Base-by-base conservation (phyloP, 768 basidiomycete genomes). In the Lactarius sanguifluus region DNA sequence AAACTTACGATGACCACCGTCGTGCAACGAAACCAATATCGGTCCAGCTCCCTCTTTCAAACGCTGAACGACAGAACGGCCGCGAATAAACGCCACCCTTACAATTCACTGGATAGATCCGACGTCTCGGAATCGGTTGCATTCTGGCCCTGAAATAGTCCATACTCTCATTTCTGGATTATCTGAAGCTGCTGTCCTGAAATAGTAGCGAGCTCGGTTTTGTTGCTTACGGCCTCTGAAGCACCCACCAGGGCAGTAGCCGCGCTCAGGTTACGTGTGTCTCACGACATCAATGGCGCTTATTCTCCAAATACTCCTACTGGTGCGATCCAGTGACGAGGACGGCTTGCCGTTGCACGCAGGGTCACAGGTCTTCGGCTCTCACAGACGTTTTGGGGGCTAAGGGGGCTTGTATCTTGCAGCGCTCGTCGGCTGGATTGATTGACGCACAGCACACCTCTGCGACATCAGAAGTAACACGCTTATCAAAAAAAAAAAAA, bases 61-160 rank as follows among this genome's bases (percentile, higher is more conserved):
- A 60, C 28, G 41, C 5, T 23, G 32, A 41, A 40, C 34, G 50
- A 13, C 50, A 47, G 45, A 36, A 28, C 40, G 41, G 41, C 25
- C 50, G 41, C 36, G 57, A 34, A 60, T 36, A 56, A 67, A 52
- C n/a, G 20, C 36, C 30, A 15, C 28, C n/a, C 57, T 20, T n/a
- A 20, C 47, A 25, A 40, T 34, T 32, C 30, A 30, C n/a, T 58
- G 25, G 43, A 34, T 25, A 65, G 64, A 36, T 65, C 55, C 56
- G 45, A 41, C 32, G 36, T 54, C 61, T 59, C 32, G 45, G 65
- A 52, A 63, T 54, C 32, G 25, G 30, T 54, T 58, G 15, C 55
- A 38, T 55, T 54, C 50, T 62, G 10, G 18, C 30, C 32, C 45
- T 47, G 58, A 59, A 64, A 64, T 57, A 13, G 41, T 13, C 18